Conservation (phyloP, 306 rosid genomes). For the Cucurbita argyrosperma region DNA sequence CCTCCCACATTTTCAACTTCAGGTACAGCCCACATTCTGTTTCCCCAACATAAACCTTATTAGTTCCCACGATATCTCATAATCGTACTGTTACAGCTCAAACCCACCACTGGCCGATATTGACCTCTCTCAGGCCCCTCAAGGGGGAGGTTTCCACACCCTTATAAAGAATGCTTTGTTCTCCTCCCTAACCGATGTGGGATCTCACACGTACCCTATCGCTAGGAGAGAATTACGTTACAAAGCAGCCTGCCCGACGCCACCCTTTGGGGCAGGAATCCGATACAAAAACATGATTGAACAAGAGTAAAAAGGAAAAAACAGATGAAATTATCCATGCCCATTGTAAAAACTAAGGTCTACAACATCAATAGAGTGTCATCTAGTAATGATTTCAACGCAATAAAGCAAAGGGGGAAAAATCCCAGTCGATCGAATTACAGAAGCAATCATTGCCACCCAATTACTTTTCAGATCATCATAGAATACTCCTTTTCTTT, state of each 20-base stretch:
- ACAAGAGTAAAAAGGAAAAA: neutral
- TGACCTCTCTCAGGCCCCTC: too few relatives aligned
- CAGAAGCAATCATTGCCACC: slow-evolving; percentile 1
- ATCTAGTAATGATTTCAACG: neutral
- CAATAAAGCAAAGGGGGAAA: neutral
- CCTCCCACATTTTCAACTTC: slow-evolving; percentile 25
- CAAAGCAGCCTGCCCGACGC: neutral
- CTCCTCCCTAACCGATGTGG: too few relatives aligned
- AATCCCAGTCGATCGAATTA: neutral
- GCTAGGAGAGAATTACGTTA: neutral
- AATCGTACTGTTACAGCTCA: too few relatives aligned
- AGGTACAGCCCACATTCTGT: slow-evolving; percentile 36
- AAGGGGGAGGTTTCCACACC: too few relatives aligned
- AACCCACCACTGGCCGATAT: too few relatives aligned
- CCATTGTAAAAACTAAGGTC: neutral
- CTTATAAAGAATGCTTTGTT: too few relatives aligned
- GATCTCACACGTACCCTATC: neutral
- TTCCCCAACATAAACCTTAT: neutral
- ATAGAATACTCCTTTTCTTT: neutral
- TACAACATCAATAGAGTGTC: neutral
- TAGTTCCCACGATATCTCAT: neutral
- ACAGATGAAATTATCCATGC: neutral
- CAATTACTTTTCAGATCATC: neutral
- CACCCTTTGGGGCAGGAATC: neutral
- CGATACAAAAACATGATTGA: neutral